phyloP scores from a whole-genome alignment of 2,329 filamentous ascomycete species.

The Exophiala calicioides region DNA sequence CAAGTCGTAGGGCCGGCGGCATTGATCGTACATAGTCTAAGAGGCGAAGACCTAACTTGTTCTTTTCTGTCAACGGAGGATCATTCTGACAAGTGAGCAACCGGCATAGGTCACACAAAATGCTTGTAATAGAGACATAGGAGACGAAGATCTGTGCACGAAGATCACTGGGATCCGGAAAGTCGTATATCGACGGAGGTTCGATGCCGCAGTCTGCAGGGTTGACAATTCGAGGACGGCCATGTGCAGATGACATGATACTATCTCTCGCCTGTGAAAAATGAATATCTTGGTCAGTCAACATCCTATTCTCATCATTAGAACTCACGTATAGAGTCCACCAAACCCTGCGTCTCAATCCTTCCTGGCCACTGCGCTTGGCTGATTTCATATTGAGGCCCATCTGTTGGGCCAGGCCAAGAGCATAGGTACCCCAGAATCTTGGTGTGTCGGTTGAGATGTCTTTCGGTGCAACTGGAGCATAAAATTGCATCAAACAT shows the following conservation, averaged over 20 bases:
- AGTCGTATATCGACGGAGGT: conserved; percentile 16
- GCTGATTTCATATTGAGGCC: conserved; percentile 15
- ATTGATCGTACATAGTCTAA: conserved; percentile 10
- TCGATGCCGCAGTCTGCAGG: conserved; percentile 13
- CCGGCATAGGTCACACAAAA: conserved; percentile 18
- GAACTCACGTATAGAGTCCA: conserved; percentile 17
- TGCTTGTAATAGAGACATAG: conserved; percentile 15
- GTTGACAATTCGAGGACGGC: conserved; percentile 18
- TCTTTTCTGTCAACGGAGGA: conserved; percentile 5
- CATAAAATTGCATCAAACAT: conserved; percentile 21
- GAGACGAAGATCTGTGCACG: conserved; percentile 21
- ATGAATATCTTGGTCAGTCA: background rate
- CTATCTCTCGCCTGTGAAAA: conserved; percentile 13
- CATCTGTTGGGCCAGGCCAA: conserved; percentile 20
- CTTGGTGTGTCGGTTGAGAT: conserved; percentile 18
- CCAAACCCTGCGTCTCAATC: conserved; percentile 14
- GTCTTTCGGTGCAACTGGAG: conserved; percentile 18
- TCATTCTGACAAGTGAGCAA: conserved; percentile 11
- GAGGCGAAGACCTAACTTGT: conserved; percentile 10
- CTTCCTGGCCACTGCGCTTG: conserved; percentile 5
- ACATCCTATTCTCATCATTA: background rate
- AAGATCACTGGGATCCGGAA: conserved; percentile 11
- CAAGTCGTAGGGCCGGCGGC: conserved; percentile 8
- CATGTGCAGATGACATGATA: conserved; percentile 19
- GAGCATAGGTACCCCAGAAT: conserved; percentile 19